A percentile compares a stretch with the other conserved stretches of the same genome.
Conservation (phyloP, 2,329 filamentous ascomycete species). For the Aspergillus vadensis region DNA sequence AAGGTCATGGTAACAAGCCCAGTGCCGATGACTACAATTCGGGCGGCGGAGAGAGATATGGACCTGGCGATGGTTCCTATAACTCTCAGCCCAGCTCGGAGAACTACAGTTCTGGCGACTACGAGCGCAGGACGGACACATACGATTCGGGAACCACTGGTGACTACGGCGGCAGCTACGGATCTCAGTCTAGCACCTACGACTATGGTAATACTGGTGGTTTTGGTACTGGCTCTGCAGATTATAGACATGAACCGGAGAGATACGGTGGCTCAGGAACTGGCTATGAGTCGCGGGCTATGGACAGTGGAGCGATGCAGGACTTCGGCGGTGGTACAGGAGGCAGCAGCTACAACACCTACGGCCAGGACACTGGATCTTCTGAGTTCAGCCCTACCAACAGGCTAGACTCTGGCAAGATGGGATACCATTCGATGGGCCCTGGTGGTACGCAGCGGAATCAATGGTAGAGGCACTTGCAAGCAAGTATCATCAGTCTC, state of each 20-base stretch:
- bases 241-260: neutral
- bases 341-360: constrained; percentile 18
- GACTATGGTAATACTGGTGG: neutral
- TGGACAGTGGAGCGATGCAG: neutral
- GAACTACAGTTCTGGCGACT: constrained; percentile 31
- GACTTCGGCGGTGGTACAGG: constrained; percentile 12
- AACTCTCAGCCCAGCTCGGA: constrained; percentile 24
- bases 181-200: constrained; percentile 4
- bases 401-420: constrained; percentile 14
- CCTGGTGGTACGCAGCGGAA: constrained; percentile 16
- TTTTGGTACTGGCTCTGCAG: neutral
- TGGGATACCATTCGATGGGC: constrained; percentile 9
- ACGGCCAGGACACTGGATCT: constrained; percentile 1
- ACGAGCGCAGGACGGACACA: constrained; percentile 34
- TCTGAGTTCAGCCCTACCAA: constrained; percentile 12
- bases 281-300: neutral
- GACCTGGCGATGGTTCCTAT: constrained; percentile 51
- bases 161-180: neutral
- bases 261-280: neutral
- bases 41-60: constrained; percentile 15
- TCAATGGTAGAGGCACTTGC: constrained; percentile 11
- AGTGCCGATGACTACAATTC: constrained; percentile 18
- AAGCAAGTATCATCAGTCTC: neutral
- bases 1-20: constrained; percentile 27
- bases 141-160: constrained; percentile 10